A percentile compares a stretch with the other conserved stretches of the same genome.
phyloP scores from a whole-genome alignment of 2,329 filamentous ascomycete genomes.

The Diplodia mutila region DNA sequence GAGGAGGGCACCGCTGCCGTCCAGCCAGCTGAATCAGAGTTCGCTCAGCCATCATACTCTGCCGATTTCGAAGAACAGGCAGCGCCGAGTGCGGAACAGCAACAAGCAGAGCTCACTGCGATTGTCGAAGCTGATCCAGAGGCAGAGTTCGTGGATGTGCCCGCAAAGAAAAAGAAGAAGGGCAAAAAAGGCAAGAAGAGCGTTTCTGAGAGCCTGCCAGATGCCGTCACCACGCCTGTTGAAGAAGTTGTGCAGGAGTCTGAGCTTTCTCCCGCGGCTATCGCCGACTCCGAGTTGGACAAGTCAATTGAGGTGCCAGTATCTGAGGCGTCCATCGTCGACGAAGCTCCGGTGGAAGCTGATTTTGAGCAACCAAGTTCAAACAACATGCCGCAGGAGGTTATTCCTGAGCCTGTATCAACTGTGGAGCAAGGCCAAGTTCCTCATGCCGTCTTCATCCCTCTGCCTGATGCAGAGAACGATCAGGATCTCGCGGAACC shows the following conservation, averaged over 20 bases:
- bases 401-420: background rate
- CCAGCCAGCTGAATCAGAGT: background rate
- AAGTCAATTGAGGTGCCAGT: background rate
- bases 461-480: background rate
- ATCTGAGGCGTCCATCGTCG: background rate
- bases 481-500: background rate
- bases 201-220: background rate
- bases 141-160: background rate
- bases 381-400: background rate
- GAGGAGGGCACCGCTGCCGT: background rate
- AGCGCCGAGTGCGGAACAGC: background rate
- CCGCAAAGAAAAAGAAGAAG: slow-evolving; percentile 22
- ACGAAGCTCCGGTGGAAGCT: background rate
- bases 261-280: too few species aligned
- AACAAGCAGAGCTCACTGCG: background rate
- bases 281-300: background rate
- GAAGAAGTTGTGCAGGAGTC: background rate
- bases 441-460: too few species aligned
- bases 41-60: background rate
- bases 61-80: background rate
- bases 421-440: background rate
- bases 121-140: background rate
- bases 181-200: slow-evolving; percentile 15
- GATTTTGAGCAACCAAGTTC: background rate
- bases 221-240: background rate